Percentiles rank a stretch among this genome's conserved stretches.
Conservation (phyloP, 371 early-diverging fungal species). For the Mucor sp. region DNA sequence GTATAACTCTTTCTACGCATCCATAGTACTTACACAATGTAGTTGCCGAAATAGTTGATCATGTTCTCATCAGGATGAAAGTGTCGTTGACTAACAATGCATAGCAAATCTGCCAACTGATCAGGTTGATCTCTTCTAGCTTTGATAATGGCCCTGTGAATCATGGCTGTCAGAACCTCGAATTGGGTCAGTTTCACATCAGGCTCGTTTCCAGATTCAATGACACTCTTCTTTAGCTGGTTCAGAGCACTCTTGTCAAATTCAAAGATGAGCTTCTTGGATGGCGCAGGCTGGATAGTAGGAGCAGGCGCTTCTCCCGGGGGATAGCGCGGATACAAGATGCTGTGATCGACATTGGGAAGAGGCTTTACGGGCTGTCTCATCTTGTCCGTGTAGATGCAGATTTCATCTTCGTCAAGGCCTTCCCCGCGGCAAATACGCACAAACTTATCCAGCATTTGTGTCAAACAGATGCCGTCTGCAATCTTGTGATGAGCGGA, state of each 20-base stretch:
- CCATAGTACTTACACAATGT: slow-evolving; percentile 12
- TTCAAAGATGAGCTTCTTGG: slow-evolving; percentile 8
- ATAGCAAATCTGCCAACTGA: slow-evolving; percentile 11
- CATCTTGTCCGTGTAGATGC: slow-evolving; percentile 5
- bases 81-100: slow-evolving; percentile 10
- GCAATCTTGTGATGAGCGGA: slow-evolving; percentile 18
- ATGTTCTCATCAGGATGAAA: slow-evolving; percentile 16
- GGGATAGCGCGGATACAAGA: slow-evolving; percentile 5
- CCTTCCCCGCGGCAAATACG: slow-evolving; percentile 4
- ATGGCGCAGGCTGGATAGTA: slow-evolving; percentile 7
- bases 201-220: background rate
- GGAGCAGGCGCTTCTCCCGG: background rate
- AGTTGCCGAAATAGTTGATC: slow-evolving; percentile 21
- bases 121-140: slow-evolving; percentile 2
- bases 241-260: background rate
- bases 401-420: background rate
- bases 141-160: slow-evolving; percentile 11
- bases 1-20: background rate
- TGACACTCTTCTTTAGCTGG: background rate
- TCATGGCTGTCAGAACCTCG: slow-evolving; percentile 6
- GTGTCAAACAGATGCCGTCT: slow-evolving; percentile 4
- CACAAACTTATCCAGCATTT: background rate
- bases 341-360: slow-evolving; percentile 6
- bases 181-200: slow-evolving; percentile 5
- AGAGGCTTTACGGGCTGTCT: slow-evolving; percentile 4